Conservation (phyloP, 2,329 filamentous ascomycete species). For the Colletotrichum sp. region DNA sequence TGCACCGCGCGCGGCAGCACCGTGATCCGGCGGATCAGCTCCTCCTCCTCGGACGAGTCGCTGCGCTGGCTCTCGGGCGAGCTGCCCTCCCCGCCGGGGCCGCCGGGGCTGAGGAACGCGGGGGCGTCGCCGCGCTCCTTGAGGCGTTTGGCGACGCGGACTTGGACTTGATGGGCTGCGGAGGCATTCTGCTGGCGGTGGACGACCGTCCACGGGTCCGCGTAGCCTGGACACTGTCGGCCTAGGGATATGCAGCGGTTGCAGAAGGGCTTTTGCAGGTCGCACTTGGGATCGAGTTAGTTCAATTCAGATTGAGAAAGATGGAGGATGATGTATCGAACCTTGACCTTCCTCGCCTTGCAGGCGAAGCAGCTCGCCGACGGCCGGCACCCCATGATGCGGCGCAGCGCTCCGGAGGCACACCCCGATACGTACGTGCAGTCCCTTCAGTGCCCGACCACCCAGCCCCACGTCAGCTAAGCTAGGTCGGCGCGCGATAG, state of each 20-base stretch:
- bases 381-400: constrained; percentile 1
- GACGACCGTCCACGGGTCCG: constrained; percentile 42
- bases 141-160: constrained; percentile 5
- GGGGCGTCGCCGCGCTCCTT: neutral
- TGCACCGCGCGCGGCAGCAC: neutral
- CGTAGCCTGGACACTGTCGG: constrained; percentile 43
- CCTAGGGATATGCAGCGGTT: constrained; percentile 45
- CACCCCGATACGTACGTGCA: neutral
- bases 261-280: constrained; percentile 41
- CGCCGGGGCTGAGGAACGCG: neutral
- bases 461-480: neutral
- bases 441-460: neutral
- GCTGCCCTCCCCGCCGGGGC: neutral
- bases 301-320: neutral
- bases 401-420: constrained; percentile 14
- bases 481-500: neutral
- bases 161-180: neutral
- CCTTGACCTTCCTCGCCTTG: constrained; percentile 10
- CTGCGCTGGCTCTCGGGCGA: neutral
- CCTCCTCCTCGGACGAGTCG: neutral
- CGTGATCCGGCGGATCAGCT: neutral
- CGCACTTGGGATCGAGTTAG: constrained; percentile 36
- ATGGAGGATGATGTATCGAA: neutral
- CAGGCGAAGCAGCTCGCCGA: constrained; percentile 13
- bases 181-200: constrained; percentile 14